Evolutionary conservation across 192 early-diverging fungal species (phyloP), one percentile per base, ranked within the genome.

Genomic region (Chytriomyces hyalinus): DNA sequence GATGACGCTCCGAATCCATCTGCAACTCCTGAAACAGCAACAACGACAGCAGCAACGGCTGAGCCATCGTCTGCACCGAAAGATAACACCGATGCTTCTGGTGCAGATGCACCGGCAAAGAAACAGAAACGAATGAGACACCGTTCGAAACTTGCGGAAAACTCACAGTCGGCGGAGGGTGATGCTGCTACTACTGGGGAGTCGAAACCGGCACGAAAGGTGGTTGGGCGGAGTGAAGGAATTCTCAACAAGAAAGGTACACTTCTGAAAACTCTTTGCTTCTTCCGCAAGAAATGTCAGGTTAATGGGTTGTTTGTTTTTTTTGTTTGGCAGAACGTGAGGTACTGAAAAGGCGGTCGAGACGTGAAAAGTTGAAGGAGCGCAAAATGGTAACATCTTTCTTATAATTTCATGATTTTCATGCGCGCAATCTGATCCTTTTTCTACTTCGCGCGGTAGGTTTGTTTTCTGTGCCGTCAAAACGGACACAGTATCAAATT

Each of bases 381-480:
- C 76, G 74, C 65, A 83, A 81, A 48, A 84, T 84, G 85, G 81
- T 75, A 45, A 11, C 65, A 15, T n/a, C 9, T 15, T 61, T 57
- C 36, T 51, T 43, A 45, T 66, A 13, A 57, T 36, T 11, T 4
- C 3, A 20, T 17, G 28, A 5, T 36, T 50, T 43, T 11, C 20
- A 11, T 76, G 13, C 67, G 4, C 24, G 17, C 26, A 43, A 43
- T 65, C 64, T 20, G 43, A 15, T 15, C 17, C 26, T 24, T 15
- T 15, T 20, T 6, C 26, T 2, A 65, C 15, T 15, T 13, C 3
- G 0, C 4, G 15, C 70, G 0, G 8, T 50, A 93, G 84, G 86
- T 90, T 6, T 98, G 96, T 83, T 98, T 95, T 83, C 86, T 90
- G 6, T 98, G 96, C 78, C 88, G 96, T 24, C 80, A 93, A 71